Base-by-base conservation (phyloP, 352 stramenopile species). In the Phytopythium mirpurense region DNA sequence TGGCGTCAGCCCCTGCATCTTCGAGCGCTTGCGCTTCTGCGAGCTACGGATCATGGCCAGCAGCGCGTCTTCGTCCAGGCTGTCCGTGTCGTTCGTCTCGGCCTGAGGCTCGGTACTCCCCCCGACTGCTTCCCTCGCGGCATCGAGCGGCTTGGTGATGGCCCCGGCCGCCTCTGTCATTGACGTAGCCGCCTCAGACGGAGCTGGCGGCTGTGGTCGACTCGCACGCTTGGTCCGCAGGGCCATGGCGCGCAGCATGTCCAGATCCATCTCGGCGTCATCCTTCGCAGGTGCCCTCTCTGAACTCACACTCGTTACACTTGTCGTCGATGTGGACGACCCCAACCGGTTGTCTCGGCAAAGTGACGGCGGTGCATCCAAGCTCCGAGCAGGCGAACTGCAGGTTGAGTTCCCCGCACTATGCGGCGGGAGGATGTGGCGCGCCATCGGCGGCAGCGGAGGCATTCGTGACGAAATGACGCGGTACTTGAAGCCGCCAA, bases 161-260 rank as follows among this genome's bases (percentile, higher is more conserved):
- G 3, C 34, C 8, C 2, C 23, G 5, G 1, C 41, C 15, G 23
- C 41, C 2, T 47, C 15, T 14, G 38, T 11, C 11, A 9, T 2
- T 14, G n/a, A n/a, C 4, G 6, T 0, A 5, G 21, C 41, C 10
- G 40, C 19, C 44, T 5, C 27, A 15, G 26, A 9, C 18, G 24
- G 44, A 2, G 8, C 18, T 26, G 26, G 11, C 1, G 45, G 45
- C 10, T 27, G 29, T 3, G 29, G 10, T 18, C 45, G 45, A 19
- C 27, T 36, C 31, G 45, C 23, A 5, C 67, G 63, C 41, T 87
- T 92, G 8, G 72, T 86, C 14, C 73, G 70, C 16, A 90, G 59
- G 1, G 78, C 82, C 18, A 79, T 78, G 15, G 68, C 74, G 47
- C 82, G 82, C 44, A 93, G 75, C 50, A 62, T 82, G 38, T 90